phyloP scores from a whole-genome alignment of 768 basidiomycete species.

The Dictyophora rubrovolvata region DNA sequence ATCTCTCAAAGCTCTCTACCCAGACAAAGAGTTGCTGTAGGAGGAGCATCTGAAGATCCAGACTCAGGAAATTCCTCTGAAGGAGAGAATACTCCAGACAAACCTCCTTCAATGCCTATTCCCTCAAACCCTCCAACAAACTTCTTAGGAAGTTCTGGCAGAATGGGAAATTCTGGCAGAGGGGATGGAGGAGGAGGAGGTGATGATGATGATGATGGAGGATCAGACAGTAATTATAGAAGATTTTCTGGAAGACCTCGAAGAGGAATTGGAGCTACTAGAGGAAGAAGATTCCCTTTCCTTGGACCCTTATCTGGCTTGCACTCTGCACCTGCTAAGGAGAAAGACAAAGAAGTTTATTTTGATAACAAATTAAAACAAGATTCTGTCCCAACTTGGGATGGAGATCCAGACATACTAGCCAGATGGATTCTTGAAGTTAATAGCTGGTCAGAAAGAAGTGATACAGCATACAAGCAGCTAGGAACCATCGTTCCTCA shows the following conservation, averaged over 20 bases:
- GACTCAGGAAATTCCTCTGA: background rate
- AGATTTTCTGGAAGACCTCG: no score
- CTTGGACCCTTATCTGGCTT: no score
- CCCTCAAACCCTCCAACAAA: no score
- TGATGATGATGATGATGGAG: background rate
- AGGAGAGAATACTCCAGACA: background rate
- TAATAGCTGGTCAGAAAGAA: constrained; percentile 17
- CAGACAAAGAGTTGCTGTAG: background rate
- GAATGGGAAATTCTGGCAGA: background rate
- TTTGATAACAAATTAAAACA: constrained; percentile 25
- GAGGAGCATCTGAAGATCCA: background rate
- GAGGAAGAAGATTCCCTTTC: no score
- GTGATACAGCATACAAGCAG: constrained; percentile 16
- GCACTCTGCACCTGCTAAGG: no score
- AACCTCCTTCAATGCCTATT: background rate
- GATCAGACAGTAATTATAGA: no score
- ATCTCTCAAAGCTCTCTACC: background rate
- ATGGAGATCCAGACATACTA: constrained; percentile 16
- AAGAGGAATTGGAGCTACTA: no score
- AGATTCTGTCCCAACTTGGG: constrained; percentile 24
- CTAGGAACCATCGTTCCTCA: constrained; percentile 23
- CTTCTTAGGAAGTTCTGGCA: no score
- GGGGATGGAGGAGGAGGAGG: background rate
- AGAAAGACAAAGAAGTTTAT: constrained; percentile 14
- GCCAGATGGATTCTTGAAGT: constrained; percentile 21